phyloP scores from a whole-genome alignment of 2,329 filamentous ascomycete species.

The Diaporthe vaccinii region DNA sequence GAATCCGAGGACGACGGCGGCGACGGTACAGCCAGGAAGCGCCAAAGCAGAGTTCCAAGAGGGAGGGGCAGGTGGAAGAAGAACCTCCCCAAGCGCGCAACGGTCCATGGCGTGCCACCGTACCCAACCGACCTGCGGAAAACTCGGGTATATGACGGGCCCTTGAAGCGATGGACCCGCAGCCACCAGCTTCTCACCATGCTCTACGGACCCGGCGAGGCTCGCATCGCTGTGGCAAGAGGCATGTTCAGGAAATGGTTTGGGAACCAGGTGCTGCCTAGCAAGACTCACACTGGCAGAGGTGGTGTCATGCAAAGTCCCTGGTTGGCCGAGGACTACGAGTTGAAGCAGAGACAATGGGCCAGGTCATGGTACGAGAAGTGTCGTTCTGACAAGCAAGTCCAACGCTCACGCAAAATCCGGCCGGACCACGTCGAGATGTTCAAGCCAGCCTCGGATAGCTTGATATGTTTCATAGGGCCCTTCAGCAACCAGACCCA shows the following conservation, averaged over 20 bases:
- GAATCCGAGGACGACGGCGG: slow-evolving; percentile 21
- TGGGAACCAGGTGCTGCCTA: slow-evolving; percentile 56
- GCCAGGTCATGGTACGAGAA: slow-evolving; percentile 49
- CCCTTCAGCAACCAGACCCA: slow-evolving; percentile 47
- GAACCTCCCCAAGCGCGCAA: slow-evolving; percentile 32
- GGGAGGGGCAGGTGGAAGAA: slow-evolving; percentile 29
- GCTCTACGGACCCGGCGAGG: slow-evolving; percentile 58
- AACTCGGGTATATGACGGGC: slow-evolving; percentile 54
- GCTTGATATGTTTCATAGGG: slow-evolving; percentile 47
- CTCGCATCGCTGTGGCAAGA: slow-evolving; percentile 52
- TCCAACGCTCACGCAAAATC: slow-evolving; percentile 42
- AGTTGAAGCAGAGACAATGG: slow-evolving; percentile 50
- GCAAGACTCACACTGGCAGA: slow-evolving; percentile 47
- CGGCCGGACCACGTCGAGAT: slow-evolving; percentile 38
- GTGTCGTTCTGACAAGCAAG: slow-evolving; percentile 36
- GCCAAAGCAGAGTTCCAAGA: slow-evolving; percentile 13
- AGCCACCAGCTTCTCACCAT: slow-evolving; percentile 53
- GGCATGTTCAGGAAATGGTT: slow-evolving; percentile 58
- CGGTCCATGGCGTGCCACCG: slow-evolving; percentile 50
- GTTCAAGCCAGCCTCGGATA: slow-evolving; percentile 41
- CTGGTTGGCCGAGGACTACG: slow-evolving; percentile 56
- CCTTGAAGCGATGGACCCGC: slow-evolving; percentile 52
- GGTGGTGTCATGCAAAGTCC: slow-evolving; percentile 52
- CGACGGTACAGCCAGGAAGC: background rate
- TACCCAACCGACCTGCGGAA: slow-evolving; percentile 49